Base-by-base conservation (phyloP, 2,329 filamentous ascomycete genomes). In the Colletotrichum paranaense region DNA sequence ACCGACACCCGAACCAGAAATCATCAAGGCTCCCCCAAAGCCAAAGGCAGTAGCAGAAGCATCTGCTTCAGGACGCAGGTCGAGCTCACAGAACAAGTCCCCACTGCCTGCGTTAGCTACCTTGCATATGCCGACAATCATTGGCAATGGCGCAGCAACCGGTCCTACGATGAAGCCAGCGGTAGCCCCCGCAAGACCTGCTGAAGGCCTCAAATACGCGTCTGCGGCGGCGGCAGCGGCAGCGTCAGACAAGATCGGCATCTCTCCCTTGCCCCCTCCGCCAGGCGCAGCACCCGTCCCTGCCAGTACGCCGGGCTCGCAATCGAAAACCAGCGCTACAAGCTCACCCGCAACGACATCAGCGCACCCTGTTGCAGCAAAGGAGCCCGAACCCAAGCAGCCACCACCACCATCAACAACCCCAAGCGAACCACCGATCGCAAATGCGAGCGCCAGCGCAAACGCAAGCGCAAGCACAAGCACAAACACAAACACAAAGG, bases 221-320 rank as follows among this genome's bases (percentile, higher is more conserved):
- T 98, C 97, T 49, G 97, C 97, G 0, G 97, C 97, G 0, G 97
- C 97, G 0, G 97, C 97, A 0, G 97, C 96, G 0, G 96, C 97
- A 1, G 95, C 95, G 58, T 95, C 91, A 81, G 95, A 98, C 77
- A 90, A 87, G 84, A 94, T 98, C 35, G 97, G 97, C 30, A 98
- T 99, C 79, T 92, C 96, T 72, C 97, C 97, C 53, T 87, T 98
- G 79, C 97, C 97, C 68, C 96, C 97, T 75, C 97, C 97, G 78
- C 95, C 95, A 32, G 93, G 93, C 49, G 82, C 87, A 56, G 81
- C 84, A 69, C 80, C 84, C 68, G 67, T 75, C 74, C 75, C 78
- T 19, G 80, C 86, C 12, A 82, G 83, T 73, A 84, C 87, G 70
- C 83, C 85, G 58, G 83, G 86, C 73, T 84, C 83, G 64, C 89